Evolutionary conservation across 768 basidiomycete genomes (phyloP).

Genomic region (Guyanaporus albipodus): DNA sequence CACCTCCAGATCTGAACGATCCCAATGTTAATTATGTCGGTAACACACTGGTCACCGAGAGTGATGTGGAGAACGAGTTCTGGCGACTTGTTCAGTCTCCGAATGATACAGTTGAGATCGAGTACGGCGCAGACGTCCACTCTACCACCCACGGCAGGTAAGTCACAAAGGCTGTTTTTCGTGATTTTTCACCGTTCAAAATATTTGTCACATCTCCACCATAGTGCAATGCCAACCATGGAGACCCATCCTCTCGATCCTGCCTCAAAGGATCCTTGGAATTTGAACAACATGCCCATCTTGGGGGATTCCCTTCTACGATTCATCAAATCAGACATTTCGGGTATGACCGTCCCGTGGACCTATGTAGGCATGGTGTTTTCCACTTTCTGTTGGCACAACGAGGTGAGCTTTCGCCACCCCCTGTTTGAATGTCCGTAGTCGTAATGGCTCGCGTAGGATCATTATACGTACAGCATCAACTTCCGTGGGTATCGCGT

Average conservation of each 20-base stretch:
- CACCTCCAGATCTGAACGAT: constrained; percentile 39
- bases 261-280: constrained; percentile 93
- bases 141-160: constrained; percentile 97
- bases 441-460: constrained; percentile 44
- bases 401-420: constrained; percentile 59
- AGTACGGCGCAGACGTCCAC: constrained; percentile 99
- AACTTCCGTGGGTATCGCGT: constrained; percentile 69
- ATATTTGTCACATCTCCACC: constrained; percentile 8
- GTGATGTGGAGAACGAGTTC: constrained; percentile 92
- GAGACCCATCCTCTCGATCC: constrained; percentile 88
- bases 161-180: constrained; percentile 20
- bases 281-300: constrained; percentile 96
- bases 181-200: constrained; percentile 28
- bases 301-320: constrained; percentile 88
- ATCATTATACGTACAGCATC: constrained; percentile 96
- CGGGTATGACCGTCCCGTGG: constrained; percentile 99
- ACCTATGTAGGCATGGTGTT: constrained; percentile 99
- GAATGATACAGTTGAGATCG: constrained; percentile 91
- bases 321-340: constrained; percentile 98
- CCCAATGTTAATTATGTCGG: constrained; percentile 54
- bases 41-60: constrained; percentile 71
- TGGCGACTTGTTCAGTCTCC: constrained; percentile 93
- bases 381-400: constrained; percentile 99
- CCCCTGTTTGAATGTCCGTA: constrained; percentile 18
- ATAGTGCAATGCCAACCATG: constrained; percentile 90